phyloP scores from a whole-genome alignment of 2,329 filamentous ascomycete genomes.

The Capronia epimyces region DNA sequence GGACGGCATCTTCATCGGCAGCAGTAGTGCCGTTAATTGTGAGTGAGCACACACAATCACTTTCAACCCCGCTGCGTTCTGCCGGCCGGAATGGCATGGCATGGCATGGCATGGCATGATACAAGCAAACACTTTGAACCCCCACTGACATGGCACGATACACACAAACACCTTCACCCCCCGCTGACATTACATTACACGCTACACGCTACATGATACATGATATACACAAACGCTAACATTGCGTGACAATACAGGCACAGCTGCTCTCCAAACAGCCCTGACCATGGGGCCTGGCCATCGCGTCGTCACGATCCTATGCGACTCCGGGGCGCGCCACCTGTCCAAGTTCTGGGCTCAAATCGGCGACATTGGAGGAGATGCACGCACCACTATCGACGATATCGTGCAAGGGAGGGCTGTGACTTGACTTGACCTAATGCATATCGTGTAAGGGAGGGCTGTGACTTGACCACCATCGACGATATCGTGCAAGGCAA shows the following conservation, averaged over 20 bases:
- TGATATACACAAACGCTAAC: background rate
- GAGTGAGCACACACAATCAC: no score
- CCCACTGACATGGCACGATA: no score
- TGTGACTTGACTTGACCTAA: conserved; percentile 27
- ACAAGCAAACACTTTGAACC: no score
- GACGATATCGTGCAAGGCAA: conserved; percentile 39
- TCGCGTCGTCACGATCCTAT: conserved; percentile 45
- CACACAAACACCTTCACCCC: no score
- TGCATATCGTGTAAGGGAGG: conserved; percentile 39
- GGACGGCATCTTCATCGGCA: conserved; percentile 90
- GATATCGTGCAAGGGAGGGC: conserved; percentile 41
- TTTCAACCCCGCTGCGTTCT: no score
- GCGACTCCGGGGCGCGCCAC: conserved; percentile 48
- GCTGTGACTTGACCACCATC: conserved; percentile 30
- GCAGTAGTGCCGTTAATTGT: conserved; percentile 95
- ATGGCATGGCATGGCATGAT: no score
- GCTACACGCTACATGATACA: no score
- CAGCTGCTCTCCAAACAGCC: conserved; percentile 45
- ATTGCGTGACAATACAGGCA: conserved; percentile 39
- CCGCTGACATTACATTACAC: no score
- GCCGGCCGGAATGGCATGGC: no score
- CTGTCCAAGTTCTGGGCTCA: conserved; percentile 50
- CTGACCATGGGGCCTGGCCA: conserved; percentile 45
- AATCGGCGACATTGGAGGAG: conserved; percentile 44
- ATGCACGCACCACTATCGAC: conserved; percentile 42